Percentiles rank a stretch among this genome's conserved stretches.
Evolutionary conservation across 2,329 filamentous ascomycete species (phyloP).

Genomic region (Ophiostoma novo-ulmi): DNA sequence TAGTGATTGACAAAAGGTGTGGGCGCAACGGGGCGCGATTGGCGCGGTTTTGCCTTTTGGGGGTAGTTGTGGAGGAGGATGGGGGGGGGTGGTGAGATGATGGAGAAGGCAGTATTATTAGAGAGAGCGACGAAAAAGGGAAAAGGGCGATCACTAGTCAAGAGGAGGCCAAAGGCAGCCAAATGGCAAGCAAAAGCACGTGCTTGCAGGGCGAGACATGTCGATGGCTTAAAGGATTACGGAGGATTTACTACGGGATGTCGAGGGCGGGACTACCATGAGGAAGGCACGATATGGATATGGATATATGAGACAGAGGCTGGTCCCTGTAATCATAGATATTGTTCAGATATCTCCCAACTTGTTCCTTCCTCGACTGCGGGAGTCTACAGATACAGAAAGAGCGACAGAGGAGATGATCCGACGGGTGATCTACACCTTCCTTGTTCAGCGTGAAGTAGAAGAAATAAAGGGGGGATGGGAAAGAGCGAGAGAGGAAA

Average conservation of each 20-base stretch:
- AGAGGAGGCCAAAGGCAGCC: neutral
- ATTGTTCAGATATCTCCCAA: neutral
- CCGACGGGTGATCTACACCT: constrained; percentile 11
- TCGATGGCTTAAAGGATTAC: neutral
- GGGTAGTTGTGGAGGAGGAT: neutral
- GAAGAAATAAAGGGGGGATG: neutral
- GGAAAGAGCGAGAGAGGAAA: neutral
- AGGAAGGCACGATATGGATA: neutral
- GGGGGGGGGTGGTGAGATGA: neutral
- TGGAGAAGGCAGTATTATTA: neutral
- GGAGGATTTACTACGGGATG: neutral
- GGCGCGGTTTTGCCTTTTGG: constrained; percentile 9
- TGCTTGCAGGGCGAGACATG: constrained; percentile 9
- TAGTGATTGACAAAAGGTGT: constrained; percentile 12
- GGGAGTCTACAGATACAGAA: neutral
- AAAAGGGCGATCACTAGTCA: neutral
- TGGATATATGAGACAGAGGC: neutral
- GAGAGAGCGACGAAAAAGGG: neutral
- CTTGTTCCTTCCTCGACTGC: neutral
- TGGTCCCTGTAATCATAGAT: neutral
- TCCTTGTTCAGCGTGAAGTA: constrained; percentile 5
- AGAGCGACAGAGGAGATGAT: constrained; percentile 10
- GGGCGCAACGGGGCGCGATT: constrained; percentile 21
- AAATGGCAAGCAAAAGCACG: neutral
- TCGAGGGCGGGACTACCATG: neutral